These are phyloP conservation scores for Artemisia annua DNA, from an alignment of 129 eudicot genomes.

Conservation along the genomic window DNA sequence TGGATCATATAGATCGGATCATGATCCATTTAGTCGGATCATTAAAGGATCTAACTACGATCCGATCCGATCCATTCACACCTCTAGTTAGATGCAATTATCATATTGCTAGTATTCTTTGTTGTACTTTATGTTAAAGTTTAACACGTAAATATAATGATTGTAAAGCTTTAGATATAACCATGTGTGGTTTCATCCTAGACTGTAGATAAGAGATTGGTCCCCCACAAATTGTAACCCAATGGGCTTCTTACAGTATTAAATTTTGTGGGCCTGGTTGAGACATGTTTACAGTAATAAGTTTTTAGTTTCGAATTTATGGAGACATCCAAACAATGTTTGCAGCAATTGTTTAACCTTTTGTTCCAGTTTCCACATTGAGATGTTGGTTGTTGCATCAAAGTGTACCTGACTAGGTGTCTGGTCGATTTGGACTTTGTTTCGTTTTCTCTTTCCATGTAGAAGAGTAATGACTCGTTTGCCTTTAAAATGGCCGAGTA, in stretches of 20 bases:
- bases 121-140: too few species aligned
- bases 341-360: constrained; percentile 9
- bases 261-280: constrained; percentile 6
- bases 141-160: too few species aligned
- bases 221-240: neutral
- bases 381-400: constrained; percentile 12
- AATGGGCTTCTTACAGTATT: constrained; percentile 19
- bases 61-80: too few species aligned
- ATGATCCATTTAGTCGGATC: too few species aligned
- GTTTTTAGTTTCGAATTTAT: constrained; percentile 5
- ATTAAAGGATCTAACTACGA: too few species aligned
- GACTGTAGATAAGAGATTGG: constrained; percentile 1
- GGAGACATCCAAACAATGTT: constrained; percentile 17
- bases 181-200: neutral
- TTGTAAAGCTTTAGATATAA: too few species aligned
- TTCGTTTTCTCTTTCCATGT: neutral
- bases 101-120: too few species aligned
- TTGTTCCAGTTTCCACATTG: constrained; percentile 1
- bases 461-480: neutral
- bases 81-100: too few species aligned
- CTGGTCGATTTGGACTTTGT: neutral
- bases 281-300: constrained; percentile 4
- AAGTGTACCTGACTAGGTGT: neutral
- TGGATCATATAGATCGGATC: too few species aligned
- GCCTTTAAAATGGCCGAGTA: neutral